phyloP scores from a whole-genome alignment of 768 basidiomycete species.

The Plicaturopsis crispa region DNA sequence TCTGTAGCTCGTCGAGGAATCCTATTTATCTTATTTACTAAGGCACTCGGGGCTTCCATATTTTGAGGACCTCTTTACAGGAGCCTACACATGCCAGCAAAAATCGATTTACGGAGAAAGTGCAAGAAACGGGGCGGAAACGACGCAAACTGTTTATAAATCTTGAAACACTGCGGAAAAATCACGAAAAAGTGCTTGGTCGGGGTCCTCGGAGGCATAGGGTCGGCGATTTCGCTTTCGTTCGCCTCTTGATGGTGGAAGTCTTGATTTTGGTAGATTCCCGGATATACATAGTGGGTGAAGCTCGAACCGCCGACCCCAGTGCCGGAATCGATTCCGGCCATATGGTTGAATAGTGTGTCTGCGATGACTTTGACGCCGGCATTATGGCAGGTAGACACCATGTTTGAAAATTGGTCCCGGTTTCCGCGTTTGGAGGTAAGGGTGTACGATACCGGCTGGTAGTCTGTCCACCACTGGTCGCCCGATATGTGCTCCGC shows the following conservation, averaged over 20 bases:
- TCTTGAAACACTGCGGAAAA: no score
- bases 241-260: conserved; percentile 26
- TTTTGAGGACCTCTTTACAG: no score
- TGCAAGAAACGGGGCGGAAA: no score
- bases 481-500: conserved; percentile 49
- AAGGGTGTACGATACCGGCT: conserved; percentile 56
- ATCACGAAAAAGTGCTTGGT: no score
- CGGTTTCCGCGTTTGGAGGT: conserved; percentile 61
- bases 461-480: conserved; percentile 76
- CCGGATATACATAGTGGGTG: conserved; percentile 46
- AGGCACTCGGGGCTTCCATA: no score
- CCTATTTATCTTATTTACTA: no score
- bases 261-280: conserved; percentile 38
- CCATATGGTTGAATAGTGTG: conserved; percentile 65
- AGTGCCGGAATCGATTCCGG: conserved; percentile 37
- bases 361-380: conserved; percentile 54
- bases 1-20: no score
- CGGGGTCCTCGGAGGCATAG: no score
- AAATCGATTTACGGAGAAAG: no score
- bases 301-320: conserved; percentile 43
- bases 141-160: no score
- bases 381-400: conserved; percentile 40
- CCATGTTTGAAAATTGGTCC: conserved; percentile 41
- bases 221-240: no score
- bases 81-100: no score